These are phyloP conservation scores for Sordariomycetes sp. DNA, from an alignment of 2,329 filamentous ascomycete species.

Conservation along the genomic window DNA sequence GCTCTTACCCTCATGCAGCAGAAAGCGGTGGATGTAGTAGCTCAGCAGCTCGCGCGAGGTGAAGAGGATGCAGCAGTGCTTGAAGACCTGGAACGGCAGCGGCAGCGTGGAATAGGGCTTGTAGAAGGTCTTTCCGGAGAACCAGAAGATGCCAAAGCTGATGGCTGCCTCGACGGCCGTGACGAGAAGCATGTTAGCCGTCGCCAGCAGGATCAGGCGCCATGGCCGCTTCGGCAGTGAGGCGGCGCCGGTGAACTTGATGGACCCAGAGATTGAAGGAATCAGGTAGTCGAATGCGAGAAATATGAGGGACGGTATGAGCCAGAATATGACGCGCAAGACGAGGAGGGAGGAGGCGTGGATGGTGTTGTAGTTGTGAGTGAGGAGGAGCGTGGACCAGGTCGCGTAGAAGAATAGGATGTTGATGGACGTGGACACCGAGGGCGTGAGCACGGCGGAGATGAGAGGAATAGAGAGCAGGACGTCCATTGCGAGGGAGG, in stretches of 20 bases:
- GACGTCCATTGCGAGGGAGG: constrained; percentile 41
- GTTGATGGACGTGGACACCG: constrained; percentile 72
- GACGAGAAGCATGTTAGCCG: constrained; percentile 35
- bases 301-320: constrained; percentile 64
- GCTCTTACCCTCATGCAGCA: constrained; percentile 46
- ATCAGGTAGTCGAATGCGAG: constrained; percentile 63
- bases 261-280: constrained; percentile 56
- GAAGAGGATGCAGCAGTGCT: constrained; percentile 35
- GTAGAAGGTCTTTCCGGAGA: constrained; percentile 32
- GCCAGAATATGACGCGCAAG: constrained; percentile 60
- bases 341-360: constrained; percentile 64
- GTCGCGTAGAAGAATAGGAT: constrained; percentile 85
- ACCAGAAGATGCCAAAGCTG: constrained; percentile 18
- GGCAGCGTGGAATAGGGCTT: constrained; percentile 38
- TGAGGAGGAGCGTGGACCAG: constrained; percentile 75
- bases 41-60: constrained; percentile 47
- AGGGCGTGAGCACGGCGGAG: constrained; percentile 55
- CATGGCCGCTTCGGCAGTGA: constrained; percentile 20
- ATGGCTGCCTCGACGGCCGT: constrained; percentile 32
- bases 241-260: constrained; percentile 56
- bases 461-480: constrained; percentile 65
- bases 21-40: constrained; percentile 65
- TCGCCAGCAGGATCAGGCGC: constrained; percentile 24
- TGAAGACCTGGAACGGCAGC: constrained; percentile 42
- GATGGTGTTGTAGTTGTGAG: constrained; percentile 64